Conservation (phyloP, 1,139 yeast genomes). For the Kodamaea arcana region DNA sequence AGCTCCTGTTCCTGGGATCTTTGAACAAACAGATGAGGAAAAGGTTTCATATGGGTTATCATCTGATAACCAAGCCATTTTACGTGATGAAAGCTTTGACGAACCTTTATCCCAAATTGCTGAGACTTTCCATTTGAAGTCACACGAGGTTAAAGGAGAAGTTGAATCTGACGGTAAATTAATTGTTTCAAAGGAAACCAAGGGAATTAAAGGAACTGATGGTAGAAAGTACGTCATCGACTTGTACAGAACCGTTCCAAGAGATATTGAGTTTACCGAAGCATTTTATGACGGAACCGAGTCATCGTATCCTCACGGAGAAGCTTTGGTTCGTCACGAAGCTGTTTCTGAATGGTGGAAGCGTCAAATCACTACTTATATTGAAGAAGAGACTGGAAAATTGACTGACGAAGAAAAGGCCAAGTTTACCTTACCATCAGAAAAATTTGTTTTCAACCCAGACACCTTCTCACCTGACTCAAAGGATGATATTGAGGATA, state of each 20-base stretch:
- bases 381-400: conserved; percentile 48
- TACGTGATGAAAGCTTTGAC: conserved; percentile 48
- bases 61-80: conserved; percentile 53
- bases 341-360: conserved; percentile 91
- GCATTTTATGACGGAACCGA: conserved; percentile 40
- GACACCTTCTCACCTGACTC: conserved; percentile 63
- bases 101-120: conserved; percentile 59
- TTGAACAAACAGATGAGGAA: conserved; percentile 40
- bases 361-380: conserved; percentile 54
- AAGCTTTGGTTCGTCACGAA: conserved; percentile 77
- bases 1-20: conserved; percentile 96
- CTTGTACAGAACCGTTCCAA: conserved; percentile 76
- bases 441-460: conserved; percentile 64
- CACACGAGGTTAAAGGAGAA: conserved; percentile 51
- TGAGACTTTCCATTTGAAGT: conserved; percentile 72
- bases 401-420: conserved; percentile 39
- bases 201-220: conserved; percentile 84
- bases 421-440: conserved; percentile 53
- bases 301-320: conserved; percentile 75
- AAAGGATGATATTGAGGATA: conserved; percentile 47
- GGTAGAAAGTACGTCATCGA: conserved; percentile 83
- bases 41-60: conserved; percentile 72
- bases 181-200: conserved; percentile 71
- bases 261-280: conserved; percentile 75
- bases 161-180: conserved; percentile 41